Percentiles rank a stretch among this genome's conserved stretches.
These are phyloP conservation scores for Clavispora vitiphila DNA, from an alignment of 805 yeast genomes.

Conservation along the genomic window DNA sequence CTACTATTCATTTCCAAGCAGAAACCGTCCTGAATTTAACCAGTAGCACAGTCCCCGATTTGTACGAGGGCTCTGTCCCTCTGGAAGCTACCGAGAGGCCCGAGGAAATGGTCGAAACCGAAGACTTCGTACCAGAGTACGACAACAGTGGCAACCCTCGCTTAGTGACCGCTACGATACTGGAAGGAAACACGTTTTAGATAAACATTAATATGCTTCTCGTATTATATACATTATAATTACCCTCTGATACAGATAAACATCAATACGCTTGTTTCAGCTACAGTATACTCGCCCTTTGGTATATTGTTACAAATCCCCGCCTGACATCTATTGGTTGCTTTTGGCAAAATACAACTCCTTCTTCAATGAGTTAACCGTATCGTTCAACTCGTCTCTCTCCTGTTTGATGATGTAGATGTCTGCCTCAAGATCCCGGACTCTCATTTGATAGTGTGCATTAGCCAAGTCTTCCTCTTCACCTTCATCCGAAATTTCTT, in stretches of 20 bases:
- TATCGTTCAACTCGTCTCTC: conserved; percentile 70
- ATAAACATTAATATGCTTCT: not conserved
- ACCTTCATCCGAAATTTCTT: conserved; percentile 13
- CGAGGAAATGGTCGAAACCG: conserved; percentile 16
- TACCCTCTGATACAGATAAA: too few relatives aligned
- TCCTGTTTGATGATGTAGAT: conserved; percentile 76
- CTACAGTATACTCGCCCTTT: not conserved
- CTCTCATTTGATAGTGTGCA: conserved; percentile 67
- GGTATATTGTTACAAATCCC: not conserved
- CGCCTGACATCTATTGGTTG: not conserved
- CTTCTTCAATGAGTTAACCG: conserved; percentile 54
- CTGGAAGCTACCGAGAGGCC: conserved; percentile 6
- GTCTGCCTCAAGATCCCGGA: conserved; percentile 82
- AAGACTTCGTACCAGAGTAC: conserved; percentile 34
- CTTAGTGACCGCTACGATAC: conserved; percentile 9
- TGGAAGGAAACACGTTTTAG: not conserved
- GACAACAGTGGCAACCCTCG: conserved; percentile 23
- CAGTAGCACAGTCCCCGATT: conserved; percentile 4
- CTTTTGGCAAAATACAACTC: conserved; percentile 34
- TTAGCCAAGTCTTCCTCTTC: conserved; percentile 26
- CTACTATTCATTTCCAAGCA: not conserved
- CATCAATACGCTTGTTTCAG: too few relatives aligned
- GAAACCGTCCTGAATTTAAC: not conserved
- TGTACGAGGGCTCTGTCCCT: conserved; percentile 6
- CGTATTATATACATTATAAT: not conserved